Conservation (phyloP, 257 asterid genomes). For the Agastache rugosa region DNA sequence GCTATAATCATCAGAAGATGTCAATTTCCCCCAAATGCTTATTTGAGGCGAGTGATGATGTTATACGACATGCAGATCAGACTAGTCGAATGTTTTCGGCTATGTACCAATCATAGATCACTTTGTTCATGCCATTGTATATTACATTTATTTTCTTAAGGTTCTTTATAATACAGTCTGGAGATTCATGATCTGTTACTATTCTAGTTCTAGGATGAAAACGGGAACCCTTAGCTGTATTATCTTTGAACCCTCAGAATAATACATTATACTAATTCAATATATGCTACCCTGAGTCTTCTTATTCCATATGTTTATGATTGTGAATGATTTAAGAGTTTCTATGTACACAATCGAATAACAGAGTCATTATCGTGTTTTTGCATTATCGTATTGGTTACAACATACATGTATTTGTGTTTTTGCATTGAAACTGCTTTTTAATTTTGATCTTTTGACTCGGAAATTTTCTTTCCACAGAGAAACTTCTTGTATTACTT, state of each 20-base stretch:
- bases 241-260: neutral
- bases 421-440: slow-evolving; percentile 13
- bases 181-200: neutral
- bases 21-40: neutral
- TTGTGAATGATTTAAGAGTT: neutral
- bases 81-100: neutral
- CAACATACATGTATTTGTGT: neutral
- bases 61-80: neutral
- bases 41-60: neutral
- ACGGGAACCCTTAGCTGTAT: neutral
- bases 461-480: slow-evolving; percentile 41
- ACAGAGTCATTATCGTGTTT: neutral
- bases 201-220: neutral
- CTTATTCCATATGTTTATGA: neutral
- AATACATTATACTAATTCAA: neutral
- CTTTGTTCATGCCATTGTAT: too few species aligned
- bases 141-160: neutral
- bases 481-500: slow-evolving; percentile 68
- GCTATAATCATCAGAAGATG: neutral
- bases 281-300: neutral
- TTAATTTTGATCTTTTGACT: slow-evolving; percentile 8
- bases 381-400: neutral
- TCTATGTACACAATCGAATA: neutral
- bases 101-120: neutral
- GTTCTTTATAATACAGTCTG: neutral